phyloP scores from a whole-genome alignment of 805 yeast species.

The Torulaspora maleeae region DNA sequence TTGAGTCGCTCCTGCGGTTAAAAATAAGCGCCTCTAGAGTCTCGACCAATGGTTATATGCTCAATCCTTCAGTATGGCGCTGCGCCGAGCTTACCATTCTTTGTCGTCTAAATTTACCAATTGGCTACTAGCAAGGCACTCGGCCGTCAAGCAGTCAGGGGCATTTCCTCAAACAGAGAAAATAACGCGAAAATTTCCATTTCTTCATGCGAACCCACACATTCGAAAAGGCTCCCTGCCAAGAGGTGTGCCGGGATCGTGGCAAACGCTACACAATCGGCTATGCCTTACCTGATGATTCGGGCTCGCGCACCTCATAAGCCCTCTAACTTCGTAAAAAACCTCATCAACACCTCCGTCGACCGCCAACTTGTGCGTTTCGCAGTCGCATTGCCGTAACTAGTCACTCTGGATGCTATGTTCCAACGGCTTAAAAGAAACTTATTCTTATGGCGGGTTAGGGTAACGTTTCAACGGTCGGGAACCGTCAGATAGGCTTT shows the following conservation, averaged over 20 bases:
- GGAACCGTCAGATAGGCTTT: conserved; percentile 3
- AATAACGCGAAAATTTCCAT: conserved; percentile 8
- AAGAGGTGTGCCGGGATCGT: not conserved
- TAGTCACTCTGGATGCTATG: not conserved
- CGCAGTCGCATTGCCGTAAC: conserved; percentile 1
- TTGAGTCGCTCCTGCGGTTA: too few relatives aligned
- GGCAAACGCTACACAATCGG: not conserved
- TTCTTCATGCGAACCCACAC: conserved; percentile 5
- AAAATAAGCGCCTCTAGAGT: not conserved
- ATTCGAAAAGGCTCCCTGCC: conserved; percentile 1
- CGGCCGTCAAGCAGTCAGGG: conserved; percentile 1
- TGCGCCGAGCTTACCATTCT: conserved; percentile 3
- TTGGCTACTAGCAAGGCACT: not conserved
- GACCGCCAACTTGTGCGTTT: not conserved
- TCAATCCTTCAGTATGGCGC: not conserved
- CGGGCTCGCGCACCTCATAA: not conserved
- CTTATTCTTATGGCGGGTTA: not conserved
- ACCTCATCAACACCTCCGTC: conserved; percentile 1
- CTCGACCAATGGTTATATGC: not conserved
- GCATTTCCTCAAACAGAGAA: conserved; percentile 7
- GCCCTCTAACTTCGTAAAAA: conserved; percentile 4
- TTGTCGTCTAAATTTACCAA: conserved; percentile 4
- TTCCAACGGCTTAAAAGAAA: conserved; percentile 5
- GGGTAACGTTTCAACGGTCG: conserved; percentile 11
- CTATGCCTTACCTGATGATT: not conserved